Evolutionary conservation across 129 eudicot genomes (phyloP), one percentile per base, ranked within the genome.

Genomic region (Centaurea solstitialis): DNA sequence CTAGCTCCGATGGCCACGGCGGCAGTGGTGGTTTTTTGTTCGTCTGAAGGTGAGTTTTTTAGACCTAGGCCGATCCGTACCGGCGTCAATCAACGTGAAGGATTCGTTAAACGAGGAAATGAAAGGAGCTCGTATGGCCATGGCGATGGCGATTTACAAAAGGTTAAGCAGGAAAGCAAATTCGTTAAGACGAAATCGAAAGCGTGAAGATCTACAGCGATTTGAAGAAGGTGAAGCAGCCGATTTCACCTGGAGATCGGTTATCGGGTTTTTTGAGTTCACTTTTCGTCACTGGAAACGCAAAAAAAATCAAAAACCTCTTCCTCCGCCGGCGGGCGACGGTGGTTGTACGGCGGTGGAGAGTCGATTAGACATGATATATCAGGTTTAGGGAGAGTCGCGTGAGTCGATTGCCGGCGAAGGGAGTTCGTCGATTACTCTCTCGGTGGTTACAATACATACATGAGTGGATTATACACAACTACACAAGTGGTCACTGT

Each of bases 131-230:
- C 12, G 17, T 39, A 13, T 23, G 72, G 13, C 28, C 28, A 22
- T 7, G 68, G 28, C n/a, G n/a, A n/a, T n/a, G n/a, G n/a, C 37
- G 80, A 64, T 57, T 57, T 57, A 20, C 65, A 68, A 22, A 77
- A 85, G 26, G 59, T 68, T 43, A 90, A 91, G 70, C 84, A 73
- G 1, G 92, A 87, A 81, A 87, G 89, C 38, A 88, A 91, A 57
- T 90, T 88, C 69, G 66, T 74, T 76, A 90, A 88, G 83, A 81
- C 97, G 61, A 87, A 88, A 39, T 85, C 86, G 1, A 80, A 85
- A 70, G 97, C 98, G 5, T 87, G 82, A 94, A 94, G 87, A 83
- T 91, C 73, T 90, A 91, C 82, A 81, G 94, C 43, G 93, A 93
- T 70, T 72, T 89, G 73, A 93, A 91, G 81, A 93, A 88, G 50